Percentiles rank a stretch among this genome's conserved stretches.
These are phyloP conservation scores for Fraxinus xanthoxyloides DNA, from an alignment of 305 asterid genomes.

Conservation along the genomic window DNA sequence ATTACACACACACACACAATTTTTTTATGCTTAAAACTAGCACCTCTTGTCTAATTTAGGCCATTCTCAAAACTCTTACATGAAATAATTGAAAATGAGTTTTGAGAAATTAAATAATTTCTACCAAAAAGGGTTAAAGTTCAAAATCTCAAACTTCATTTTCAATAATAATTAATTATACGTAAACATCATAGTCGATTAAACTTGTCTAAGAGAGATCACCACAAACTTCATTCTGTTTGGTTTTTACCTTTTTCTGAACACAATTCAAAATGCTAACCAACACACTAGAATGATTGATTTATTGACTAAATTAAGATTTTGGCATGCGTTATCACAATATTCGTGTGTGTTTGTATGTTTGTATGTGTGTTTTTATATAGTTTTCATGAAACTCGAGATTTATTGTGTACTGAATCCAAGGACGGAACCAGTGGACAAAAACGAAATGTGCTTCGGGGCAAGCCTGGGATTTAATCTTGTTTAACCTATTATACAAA, in stretches of 20 bases:
- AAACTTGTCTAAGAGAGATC: neutral
- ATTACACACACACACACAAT: neutral
- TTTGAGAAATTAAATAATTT: neutral
- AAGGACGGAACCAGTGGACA: too few relatives aligned
- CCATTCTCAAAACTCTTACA: neutral
- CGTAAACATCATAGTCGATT: neutral
- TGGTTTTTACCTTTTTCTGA: neutral
- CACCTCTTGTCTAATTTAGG: neutral
- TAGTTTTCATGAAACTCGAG: too few relatives aligned
- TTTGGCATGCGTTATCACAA: neutral
- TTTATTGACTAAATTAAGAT: neutral
- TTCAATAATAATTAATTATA: neutral
- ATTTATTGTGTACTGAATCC: too few relatives aligned
- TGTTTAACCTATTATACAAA: neutral
- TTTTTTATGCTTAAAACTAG: neutral
- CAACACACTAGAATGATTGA: neutral
- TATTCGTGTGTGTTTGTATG: neutral
- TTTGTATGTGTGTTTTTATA: too few relatives aligned
- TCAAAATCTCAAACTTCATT: neutral
- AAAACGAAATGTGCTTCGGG: too few relatives aligned
- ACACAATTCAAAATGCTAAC: neutral
- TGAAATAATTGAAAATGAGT: neutral
- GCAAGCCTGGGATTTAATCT: too few relatives aligned
- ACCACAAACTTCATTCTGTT: neutral
- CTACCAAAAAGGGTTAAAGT: neutral